A percentile compares a stretch with the other conserved stretches of the same genome.
phyloP scores from a whole-genome alignment of 345 rosid species.

The Combretum micranthum region DNA sequence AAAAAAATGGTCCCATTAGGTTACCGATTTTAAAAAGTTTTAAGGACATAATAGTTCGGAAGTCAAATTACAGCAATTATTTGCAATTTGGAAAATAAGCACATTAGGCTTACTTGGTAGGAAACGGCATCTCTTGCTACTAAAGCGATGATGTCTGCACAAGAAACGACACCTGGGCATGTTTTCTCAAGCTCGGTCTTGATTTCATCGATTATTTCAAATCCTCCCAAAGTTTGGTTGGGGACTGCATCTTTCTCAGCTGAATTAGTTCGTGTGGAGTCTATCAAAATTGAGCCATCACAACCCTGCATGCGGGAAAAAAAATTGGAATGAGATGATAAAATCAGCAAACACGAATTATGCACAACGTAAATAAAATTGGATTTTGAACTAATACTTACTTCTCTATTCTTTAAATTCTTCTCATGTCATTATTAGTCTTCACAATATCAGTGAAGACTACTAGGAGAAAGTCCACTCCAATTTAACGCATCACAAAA shows the following conservation, averaged over 20 bases:
- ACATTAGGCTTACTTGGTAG: constrained; percentile 19
- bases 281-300: constrained; percentile 31
- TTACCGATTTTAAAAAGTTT: no score
- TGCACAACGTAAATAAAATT: constrained; percentile 7
- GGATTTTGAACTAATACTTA: no score
- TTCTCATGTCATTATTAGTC: no score
- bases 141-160: constrained; percentile 41
- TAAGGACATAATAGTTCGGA: no score
- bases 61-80: no score
- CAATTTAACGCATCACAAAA: no score
- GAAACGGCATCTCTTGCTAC: constrained; percentile 35
- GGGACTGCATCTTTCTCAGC: constrained; percentile 32
- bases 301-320: constrained; percentile 35
- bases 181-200: constrained; percentile 28
- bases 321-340: not conserved
- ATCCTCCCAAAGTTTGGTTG: constrained; percentile 24
- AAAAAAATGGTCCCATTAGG: no score
- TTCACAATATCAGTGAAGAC: no score
- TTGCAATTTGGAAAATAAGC: not conserved
- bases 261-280: constrained; percentile 17
- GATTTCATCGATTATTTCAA: constrained; percentile 28
- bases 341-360: constrained; percentile 15
- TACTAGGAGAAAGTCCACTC: no score
- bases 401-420: no score
- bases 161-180: constrained; percentile 41